Base-by-base conservation (phyloP, 2,329 filamentous ascomycete genomes). In the Curvularia eragrostidis region DNA sequence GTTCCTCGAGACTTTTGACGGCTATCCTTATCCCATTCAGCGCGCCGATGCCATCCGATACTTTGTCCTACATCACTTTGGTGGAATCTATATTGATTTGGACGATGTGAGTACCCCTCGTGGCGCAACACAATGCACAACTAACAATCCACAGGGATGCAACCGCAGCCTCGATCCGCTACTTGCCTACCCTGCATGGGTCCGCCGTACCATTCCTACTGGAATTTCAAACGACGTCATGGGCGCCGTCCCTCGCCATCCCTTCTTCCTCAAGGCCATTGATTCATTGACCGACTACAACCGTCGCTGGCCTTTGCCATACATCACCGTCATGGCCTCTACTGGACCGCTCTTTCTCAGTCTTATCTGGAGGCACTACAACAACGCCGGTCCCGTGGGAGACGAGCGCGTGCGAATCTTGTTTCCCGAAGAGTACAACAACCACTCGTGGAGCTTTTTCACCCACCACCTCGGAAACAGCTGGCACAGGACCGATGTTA, bases 191-290 rank as follows among this genome's bases (percentile, higher is more conserved):
- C 86, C 86, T 18, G 87, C 89, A 41, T 91, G 87, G 84, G 81
- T 90, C 13, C 86, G 89, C 63, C 85, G 87, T 63, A 93, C 91
- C 0, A 79, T 84, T 2, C 91, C 91, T 2, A 93, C 90, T 1
- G 90, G 90, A 61, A 91, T 93, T 66, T 90, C 88, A 64, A 93
- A 93, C 79, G 90, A 93, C 69, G 88, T 88, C 39, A 92, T 93
- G 89, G 89, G 89, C 48, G 79, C 89, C 15, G 83, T 90, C 0
- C 86, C 88, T 0, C 83, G 87, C 59, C 91, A 93, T 67, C 89
- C 89, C 0, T 91, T 91, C 79, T 92, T 92, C 80, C 80, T 87
- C 49, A 82, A 83, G 48, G 87, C 89, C 38, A 89, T 91, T 66
- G 83, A 89, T 61, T 82, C 84, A 12, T 79, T 93, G n/a, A 83